Evolutionary conservation across 2,329 filamentous ascomycete genomes (phyloP), one percentile per base, ranked within the genome.

Genomic region (Nothopassalora personata): DNA sequence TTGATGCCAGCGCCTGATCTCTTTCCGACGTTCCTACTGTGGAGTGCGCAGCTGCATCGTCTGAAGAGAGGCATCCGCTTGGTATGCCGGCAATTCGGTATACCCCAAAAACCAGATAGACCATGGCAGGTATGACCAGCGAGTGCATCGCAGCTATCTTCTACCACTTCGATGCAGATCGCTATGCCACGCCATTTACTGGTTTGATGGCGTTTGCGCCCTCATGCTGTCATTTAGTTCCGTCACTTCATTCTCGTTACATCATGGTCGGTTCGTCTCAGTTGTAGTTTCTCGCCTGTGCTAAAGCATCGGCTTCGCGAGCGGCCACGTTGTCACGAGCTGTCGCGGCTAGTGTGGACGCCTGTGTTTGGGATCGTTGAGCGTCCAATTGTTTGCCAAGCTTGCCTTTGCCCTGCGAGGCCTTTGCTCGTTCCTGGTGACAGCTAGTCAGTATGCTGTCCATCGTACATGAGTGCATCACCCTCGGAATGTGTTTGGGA

Each of bases 321-420:
- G 80, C 80, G 50, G 82, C 79, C 57, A 85, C 76, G 69, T 91
- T 89, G 57, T 86, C 81, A 54, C 80, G 77, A 70, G 89, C 91
- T 4, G 80, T 83, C 64, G 88, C 82, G 63, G 86, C 84, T 52
- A 96, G 77, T 1, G 85, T 86, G 60, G 87, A 84, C 31, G 77
- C 80, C 55, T 85, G 81, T 8, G 88, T 91, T 76, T 90, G 85
- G 67, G 84, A 86, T 76, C 88, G 89, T 75, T 96, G 89, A 36
- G 86, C 86, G 56, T 86, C 83, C 13, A 96, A 79, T 70, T 91
- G 86, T 33, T 80, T 76, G 34, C 83, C 82, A 11, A 95, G 79
- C 71, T 91, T 92, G 15, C 89, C 86, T 67, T 85, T 84, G 50
- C 76, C 76, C 74, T 78, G 85, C 4, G 70, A 61, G 34, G 83